A percentile compares a stretch with the other conserved stretches of the same genome.
These are phyloP conservation scores for Microbotryum intermedium DNA, from an alignment of 1,284 basidiomycete genomes.

Conservation along the genomic window DNA sequence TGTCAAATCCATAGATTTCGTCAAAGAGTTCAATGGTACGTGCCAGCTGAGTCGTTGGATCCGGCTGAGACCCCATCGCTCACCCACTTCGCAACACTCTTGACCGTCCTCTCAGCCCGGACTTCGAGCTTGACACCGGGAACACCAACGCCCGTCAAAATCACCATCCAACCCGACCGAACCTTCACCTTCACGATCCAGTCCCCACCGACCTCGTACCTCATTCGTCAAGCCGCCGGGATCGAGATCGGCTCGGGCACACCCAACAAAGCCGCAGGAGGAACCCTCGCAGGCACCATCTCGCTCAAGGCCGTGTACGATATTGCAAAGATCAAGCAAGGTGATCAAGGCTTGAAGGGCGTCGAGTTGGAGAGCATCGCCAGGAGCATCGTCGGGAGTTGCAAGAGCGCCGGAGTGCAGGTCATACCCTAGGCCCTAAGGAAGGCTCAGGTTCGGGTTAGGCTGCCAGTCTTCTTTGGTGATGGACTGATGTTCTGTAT, in stretches of 20 bases:
- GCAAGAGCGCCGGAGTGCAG: slow-evolving; percentile 72
- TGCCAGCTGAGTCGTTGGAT: neutral
- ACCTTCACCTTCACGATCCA: slow-evolving; percentile 88
- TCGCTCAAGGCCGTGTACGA: slow-evolving; percentile 97
- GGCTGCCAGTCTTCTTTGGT: too few relatives aligned
- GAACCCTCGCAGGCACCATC: slow-evolving; percentile 48
- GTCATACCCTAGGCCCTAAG: slow-evolving; percentile 60
- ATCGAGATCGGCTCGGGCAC: slow-evolving; percentile 67
- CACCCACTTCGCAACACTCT: neutral
- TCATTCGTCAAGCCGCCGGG: slow-evolving; percentile 83
- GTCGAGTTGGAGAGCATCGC: slow-evolving; percentile 75
- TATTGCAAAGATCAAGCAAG: slow-evolving; percentile 94
- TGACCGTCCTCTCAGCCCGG: slow-evolving; percentile 57
- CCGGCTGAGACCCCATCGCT: too few relatives aligned
- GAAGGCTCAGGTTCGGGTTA: too few relatives aligned
- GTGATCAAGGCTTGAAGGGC: slow-evolving; percentile 70
- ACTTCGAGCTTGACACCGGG: slow-evolving; percentile 82
- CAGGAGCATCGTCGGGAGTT: slow-evolving; percentile 76
- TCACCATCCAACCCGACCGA: slow-evolving; percentile 88
- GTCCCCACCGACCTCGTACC: slow-evolving; percentile 78
- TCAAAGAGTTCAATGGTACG: slow-evolving; percentile 62
- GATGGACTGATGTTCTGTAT: too few relatives aligned
- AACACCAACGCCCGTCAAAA: slow-evolving; percentile 78
- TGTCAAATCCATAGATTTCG: slow-evolving; percentile 99
- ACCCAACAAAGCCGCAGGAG: slow-evolving; percentile 52